A percentile compares a stretch with the other conserved stretches of the same genome.
These are phyloP conservation scores for Pyrus pyrifolia DNA, from an alignment of 306 rosid species.

Conservation along the genomic window DNA sequence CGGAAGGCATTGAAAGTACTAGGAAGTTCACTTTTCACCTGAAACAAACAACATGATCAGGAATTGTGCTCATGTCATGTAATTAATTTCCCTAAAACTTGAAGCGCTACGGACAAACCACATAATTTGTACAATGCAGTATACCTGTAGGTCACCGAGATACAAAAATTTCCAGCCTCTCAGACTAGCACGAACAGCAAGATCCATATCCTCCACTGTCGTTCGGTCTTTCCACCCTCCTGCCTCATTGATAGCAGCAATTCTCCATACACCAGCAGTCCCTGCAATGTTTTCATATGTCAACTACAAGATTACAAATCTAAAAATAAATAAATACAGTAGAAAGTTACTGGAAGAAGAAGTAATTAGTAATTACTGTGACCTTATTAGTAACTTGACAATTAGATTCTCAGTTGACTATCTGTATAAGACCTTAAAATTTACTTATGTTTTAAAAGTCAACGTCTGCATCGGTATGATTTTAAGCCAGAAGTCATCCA, in stretches of 20 bases:
- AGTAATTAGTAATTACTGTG: not conserved
- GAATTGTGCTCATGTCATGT: not conserved
- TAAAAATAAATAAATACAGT: not conserved
- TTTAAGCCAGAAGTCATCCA: not conserved
- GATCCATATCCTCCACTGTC: conserved; percentile 98
- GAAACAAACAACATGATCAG: not conserved
- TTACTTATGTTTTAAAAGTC: not conserved
- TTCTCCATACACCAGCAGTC: conserved; percentile 97
- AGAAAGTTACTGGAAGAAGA: not conserved
- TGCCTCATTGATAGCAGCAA: conserved; percentile 93
- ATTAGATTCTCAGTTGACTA: not conserved
- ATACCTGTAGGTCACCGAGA: conserved; percentile 96
- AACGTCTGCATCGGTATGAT: not conserved
- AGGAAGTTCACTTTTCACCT: conserved; percentile 99
- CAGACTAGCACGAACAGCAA: conserved; percentile 96
- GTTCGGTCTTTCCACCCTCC: conserved; percentile 99
- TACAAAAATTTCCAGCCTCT: conserved; percentile 95
- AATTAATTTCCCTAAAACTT: not conserved
- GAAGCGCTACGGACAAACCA: not conserved
- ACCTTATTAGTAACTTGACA: not conserved
- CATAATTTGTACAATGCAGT: not conserved
- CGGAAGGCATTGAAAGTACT: conserved; percentile 98
- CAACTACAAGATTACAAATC: not conserved
- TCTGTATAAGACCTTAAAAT: not conserved
- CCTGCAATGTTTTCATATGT: conserved; percentile 39